Conservation (phyloP, 2,329 filamentous ascomycete genomes). For the Fusarium marasasianum region DNA sequence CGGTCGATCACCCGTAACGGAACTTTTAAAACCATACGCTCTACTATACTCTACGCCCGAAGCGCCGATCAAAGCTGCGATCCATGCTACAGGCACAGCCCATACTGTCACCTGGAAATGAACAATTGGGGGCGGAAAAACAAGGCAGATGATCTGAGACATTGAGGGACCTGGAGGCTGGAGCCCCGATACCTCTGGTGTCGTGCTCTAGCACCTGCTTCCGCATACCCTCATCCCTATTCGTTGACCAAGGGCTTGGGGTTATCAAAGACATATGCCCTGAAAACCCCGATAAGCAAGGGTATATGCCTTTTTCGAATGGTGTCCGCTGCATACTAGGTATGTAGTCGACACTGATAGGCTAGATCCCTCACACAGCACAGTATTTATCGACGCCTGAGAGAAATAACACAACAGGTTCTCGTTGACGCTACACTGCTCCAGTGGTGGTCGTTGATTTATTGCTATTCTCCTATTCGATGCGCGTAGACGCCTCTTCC, state of each 20-base stretch:
- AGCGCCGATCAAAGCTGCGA: neutral
- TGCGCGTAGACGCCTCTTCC: neutral
- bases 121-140: neutral
- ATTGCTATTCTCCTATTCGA: constrained; percentile 5
- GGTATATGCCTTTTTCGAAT: constrained; percentile 14
- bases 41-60: neutral
- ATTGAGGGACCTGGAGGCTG: neutral
- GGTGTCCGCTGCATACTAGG: constrained; percentile 17
- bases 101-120: neutral
- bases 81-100: neutral
- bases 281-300: constrained; percentile 24
- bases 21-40: neutral
- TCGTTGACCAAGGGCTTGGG: constrained; percentile 19
- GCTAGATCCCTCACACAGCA: neutral
- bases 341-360: constrained; percentile 4
- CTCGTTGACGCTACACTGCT: constrained; percentile 1
- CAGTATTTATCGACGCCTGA: neutral
- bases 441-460: neutral
- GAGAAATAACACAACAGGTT: constrained; percentile 8
- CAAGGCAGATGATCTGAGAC: constrained; percentile 20
- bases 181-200: neutral
- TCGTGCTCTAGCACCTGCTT: constrained; percentile 32
- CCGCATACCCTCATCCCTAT: constrained; percentile 17
- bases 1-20: neutral
- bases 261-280: constrained; percentile 2